Conservation (phyloP, 768 basidiomycete genomes). For the Lactarius trivialis region DNA sequence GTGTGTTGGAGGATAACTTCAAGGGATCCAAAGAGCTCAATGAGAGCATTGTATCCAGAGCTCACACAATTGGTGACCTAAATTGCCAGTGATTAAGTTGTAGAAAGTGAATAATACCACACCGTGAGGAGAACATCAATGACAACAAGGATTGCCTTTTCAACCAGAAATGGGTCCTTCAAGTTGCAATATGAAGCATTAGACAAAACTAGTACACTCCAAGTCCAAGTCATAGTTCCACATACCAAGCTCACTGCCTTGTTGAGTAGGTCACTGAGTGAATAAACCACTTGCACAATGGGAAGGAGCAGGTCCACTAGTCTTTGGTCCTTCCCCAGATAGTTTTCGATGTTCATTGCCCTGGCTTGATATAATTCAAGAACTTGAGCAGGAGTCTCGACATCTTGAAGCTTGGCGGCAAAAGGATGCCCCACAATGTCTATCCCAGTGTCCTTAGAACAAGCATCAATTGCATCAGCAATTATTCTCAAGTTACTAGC, state of each 20-base stretch:
- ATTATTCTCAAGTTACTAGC: no score
- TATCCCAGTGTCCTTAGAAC: background rate
- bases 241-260: background rate
- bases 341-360: background rate
- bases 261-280: background rate
- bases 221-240: background rate
- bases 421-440: background rate
- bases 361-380: background rate
- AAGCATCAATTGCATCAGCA: no score
- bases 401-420: background rate
- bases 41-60: background rate
- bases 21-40: background rate
- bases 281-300: background rate
- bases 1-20: background rate
- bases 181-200: no score
- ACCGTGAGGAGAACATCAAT: background rate
- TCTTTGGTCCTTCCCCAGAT: background rate
- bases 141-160: background rate
- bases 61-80: background rate
- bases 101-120: no score
- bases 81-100: no score
- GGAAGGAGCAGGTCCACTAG: background rate
- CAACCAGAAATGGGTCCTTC: background rate
- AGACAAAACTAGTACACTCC: no score
- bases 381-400: background rate